A percentile compares a stretch with the other conserved stretches of the same genome.
These are phyloP conservation scores for Annulohypoxylon stygium DNA, from an alignment of 495 filamentous ascomycete species.

Conservation along the genomic window DNA sequence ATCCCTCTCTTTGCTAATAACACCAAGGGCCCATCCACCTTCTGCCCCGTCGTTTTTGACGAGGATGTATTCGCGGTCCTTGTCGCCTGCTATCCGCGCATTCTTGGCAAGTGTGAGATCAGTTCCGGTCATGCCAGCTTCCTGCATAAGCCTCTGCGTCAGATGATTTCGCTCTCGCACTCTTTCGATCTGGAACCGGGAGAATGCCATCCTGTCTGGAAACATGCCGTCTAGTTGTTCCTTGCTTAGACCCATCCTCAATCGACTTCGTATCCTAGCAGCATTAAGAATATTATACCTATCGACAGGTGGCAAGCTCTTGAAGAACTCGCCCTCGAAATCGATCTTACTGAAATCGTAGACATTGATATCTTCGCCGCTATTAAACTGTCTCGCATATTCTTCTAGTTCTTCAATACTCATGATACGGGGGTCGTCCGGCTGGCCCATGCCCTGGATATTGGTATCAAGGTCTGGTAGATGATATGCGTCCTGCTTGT, in stretches of 20 bases:
- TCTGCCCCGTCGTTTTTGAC: conserved; percentile 95
- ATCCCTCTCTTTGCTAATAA: conserved; percentile 84
- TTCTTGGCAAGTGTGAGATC: conserved; percentile 74
- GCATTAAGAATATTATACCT: conserved; percentile 98
- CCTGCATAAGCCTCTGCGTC: conserved; percentile 95
- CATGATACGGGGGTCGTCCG: conserved; percentile 95
- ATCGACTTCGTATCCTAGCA: conserved; percentile 82
- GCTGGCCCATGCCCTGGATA: conserved; percentile 85
- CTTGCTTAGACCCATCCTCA: conserved; percentile 96
- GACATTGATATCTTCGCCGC: conserved; percentile 95
- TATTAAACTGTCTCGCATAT: conserved; percentile 91
- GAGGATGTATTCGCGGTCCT: conserved; percentile 91
- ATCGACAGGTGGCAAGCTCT: conserved; percentile 87
- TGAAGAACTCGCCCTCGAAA: conserved; percentile 93
- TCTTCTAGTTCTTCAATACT: conserved; percentile 90
- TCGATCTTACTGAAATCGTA: conserved; percentile 99
- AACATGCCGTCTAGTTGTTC: conserved; percentile 97
- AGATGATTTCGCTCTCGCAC: conserved; percentile 92
- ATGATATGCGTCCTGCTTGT: conserved; percentile 94
- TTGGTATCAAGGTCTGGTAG: conserved; percentile 83
- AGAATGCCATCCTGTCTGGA: conserved; percentile 97
- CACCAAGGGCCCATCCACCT: conserved; percentile 96
- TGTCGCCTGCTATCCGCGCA: conserved; percentile 87
- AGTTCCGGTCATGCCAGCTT: conserved; percentile 87
- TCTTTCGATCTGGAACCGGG: conserved; percentile 93